A percentile compares a stretch with the other conserved stretches of the same genome.
phyloP scores from a whole-genome alignment of 176 grass and related monocot species.

The Eragrostis curvula region DNA sequence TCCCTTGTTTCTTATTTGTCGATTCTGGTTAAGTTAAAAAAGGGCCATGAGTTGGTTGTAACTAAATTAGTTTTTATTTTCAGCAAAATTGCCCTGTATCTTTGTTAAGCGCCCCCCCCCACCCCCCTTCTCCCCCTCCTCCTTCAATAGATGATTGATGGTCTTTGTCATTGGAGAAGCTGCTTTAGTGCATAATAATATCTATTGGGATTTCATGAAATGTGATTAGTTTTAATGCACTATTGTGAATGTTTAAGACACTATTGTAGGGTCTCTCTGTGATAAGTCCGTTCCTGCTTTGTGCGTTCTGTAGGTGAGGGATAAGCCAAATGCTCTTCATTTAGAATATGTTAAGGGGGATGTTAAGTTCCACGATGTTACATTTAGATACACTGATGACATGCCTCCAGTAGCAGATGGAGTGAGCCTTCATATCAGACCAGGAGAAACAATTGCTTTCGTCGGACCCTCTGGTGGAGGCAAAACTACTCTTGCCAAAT shows the following conservation, averaged over 20 bases:
- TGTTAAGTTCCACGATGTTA: constrained; percentile 76
- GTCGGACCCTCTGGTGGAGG: constrained; percentile 83
- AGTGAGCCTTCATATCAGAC: constrained; percentile 62
- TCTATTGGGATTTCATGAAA: constrained; percentile 20
- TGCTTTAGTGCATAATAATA: background rate
- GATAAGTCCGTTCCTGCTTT: constrained; percentile 18
- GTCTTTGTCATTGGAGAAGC: background rate
- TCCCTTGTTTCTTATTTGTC: constrained; percentile 23
- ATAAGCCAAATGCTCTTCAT: constrained; percentile 58
- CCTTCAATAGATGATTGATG: background rate
- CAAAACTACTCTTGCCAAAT: constrained; percentile 83
- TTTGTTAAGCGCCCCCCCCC: too few relatives aligned
- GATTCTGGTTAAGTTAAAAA: constrained; percentile 12
- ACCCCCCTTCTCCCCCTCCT: constrained; percentile 23
- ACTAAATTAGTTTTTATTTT: background rate
- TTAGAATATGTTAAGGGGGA: constrained; percentile 61
- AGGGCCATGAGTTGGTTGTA: background rate
- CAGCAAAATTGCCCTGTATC: background rate
- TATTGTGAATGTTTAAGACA: constrained; percentile 18
- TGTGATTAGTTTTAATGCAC: constrained; percentile 25
- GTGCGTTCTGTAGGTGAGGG: constrained; percentile 52
- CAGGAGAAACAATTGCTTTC: constrained; percentile 76
- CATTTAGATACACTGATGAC: constrained; percentile 62
- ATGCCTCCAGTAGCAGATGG: constrained; percentile 59
- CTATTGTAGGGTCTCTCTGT: background rate